Percentiles rank a stretch among this genome's conserved stretches.
These are phyloP conservation scores for Juglanconis juglandina DNA, from an alignment of 2,329 filamentous ascomycete genomes.

Conservation along the genomic window DNA sequence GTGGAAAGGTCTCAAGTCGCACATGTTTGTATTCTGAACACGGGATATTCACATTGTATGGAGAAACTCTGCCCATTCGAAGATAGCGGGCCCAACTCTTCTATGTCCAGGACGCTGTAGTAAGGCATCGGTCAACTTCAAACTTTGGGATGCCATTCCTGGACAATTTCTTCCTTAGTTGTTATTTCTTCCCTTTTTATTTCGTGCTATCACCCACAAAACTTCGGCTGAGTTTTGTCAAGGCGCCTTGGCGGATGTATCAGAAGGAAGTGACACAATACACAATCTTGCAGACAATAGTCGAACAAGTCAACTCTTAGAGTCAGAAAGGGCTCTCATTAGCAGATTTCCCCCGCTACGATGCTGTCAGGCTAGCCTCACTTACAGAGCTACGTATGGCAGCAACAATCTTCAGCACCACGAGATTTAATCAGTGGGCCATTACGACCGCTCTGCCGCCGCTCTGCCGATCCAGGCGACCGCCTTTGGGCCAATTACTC, in stretches of 20 bases:
- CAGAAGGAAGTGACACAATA: constrained; percentile 24
- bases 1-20: too few relatives aligned
- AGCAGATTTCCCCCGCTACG: constrained; percentile 32
- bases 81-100: too few relatives aligned
- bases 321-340: background rate
- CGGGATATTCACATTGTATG: too few relatives aligned
- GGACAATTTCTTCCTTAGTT: too few relatives aligned
- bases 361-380: constrained; percentile 48
- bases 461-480: constrained; percentile 50
- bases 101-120: too few relatives aligned
- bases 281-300: constrained; percentile 17
- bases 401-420: constrained; percentile 42
- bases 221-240: constrained; percentile 17
- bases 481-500: constrained; percentile 41
- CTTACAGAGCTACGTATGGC: constrained; percentile 40
- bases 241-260: constrained; percentile 23
- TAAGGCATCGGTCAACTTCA: too few relatives aligned
- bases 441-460: constrained; percentile 47
- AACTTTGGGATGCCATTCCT: too few relatives aligned
- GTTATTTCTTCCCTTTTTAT: too few relatives aligned
- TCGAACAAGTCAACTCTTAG: constrained; percentile 1
- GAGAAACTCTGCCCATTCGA: too few relatives aligned
- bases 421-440: constrained; percentile 43
- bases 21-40: too few relatives aligned
- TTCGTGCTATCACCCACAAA: constrained; percentile 1